A percentile compares a stretch with the other conserved stretches of the same genome.
These are phyloP conservation scores for Candida awuae DNA, from an alignment of 805 yeast species.

Conservation along the genomic window DNA sequence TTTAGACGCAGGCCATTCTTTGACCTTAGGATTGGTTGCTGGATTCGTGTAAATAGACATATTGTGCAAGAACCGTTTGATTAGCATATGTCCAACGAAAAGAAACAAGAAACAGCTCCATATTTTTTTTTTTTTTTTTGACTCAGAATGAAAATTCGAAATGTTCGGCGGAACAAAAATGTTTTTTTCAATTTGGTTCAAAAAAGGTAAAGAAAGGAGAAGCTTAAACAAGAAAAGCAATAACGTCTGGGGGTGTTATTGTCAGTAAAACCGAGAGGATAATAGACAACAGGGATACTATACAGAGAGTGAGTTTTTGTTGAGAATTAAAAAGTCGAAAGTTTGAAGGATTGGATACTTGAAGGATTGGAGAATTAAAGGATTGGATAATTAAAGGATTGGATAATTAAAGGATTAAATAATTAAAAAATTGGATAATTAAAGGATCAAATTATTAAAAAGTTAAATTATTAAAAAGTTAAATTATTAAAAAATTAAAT, in stretches of 20 bases:
- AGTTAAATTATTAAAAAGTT: too few species aligned
- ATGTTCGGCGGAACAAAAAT: too few species aligned
- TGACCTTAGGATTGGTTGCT: constrained; percentile 10
- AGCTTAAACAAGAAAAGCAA: too few species aligned
- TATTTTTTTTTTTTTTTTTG: too few species aligned
- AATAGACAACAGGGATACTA: neutral
- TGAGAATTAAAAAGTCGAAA: neutral
- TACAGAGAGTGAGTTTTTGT: too few species aligned
- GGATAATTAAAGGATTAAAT: too few species aligned
- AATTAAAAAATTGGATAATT: too few species aligned
- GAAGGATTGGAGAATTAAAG: neutral
- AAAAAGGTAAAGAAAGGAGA: neutral
- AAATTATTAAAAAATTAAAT: too few species aligned
- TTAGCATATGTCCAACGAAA: neutral
- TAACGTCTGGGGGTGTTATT: too few species aligned
- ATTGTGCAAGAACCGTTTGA: neutral
- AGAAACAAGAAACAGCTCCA: neutral
- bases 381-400: too few species aligned
- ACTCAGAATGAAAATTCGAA: too few species aligned
- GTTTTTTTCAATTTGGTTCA: neutral
- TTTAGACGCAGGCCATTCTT: constrained; percentile 41
- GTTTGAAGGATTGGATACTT: constrained; percentile 1
- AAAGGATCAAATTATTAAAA: too few species aligned
- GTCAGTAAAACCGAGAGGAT: constrained; percentile 9
- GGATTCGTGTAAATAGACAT: constrained; percentile 10